A percentile compares a stretch with the other conserved stretches of the same genome.
These are phyloP conservation scores for Scheffersomyces coipomensis DNA, from an alignment of 805 yeast species.

Conservation along the genomic window DNA sequence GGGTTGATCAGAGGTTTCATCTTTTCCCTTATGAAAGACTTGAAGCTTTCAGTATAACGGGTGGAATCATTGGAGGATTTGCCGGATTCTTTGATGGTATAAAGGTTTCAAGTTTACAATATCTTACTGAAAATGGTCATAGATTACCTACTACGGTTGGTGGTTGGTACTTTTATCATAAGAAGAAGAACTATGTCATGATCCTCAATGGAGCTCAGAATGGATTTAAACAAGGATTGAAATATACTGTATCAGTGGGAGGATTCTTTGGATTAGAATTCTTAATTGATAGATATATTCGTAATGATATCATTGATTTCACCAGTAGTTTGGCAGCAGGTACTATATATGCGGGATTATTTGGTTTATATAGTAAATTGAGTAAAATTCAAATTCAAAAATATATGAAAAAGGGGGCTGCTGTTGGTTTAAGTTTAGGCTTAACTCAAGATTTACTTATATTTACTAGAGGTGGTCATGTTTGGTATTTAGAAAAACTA, in stretches of 20 bases:
- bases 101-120: conserved; percentile 52
- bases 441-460: conserved; percentile 64
- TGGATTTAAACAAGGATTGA: conserved; percentile 42
- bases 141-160: conserved; percentile 73
- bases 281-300: conserved; percentile 43
- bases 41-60: conserved; percentile 34
- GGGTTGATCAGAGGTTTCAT: conserved; percentile 45
- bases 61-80: conserved; percentile 43
- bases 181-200: conserved; percentile 76
- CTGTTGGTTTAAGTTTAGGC: conserved; percentile 62
- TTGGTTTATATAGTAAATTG: conserved; percentile 47
- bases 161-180: conserved; percentile 88
- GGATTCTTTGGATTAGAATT: conserved; percentile 63
- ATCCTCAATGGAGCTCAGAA: conserved; percentile 50
- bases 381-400: conserved; percentile 40
- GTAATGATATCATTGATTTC: conserved; percentile 56
- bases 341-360: conserved; percentile 47
- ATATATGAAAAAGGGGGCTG: conserved; percentile 50
- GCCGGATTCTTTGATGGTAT: conserved; percentile 65
- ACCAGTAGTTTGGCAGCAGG: conserved; percentile 63
- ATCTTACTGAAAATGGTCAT: conserved; percentile 79
- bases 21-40: conserved; percentile 48
- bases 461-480: conserved; percentile 54
- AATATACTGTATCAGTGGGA: conserved; percentile 43
- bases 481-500: conserved; percentile 57